phyloP scores from a whole-genome alignment of 768 basidiomycete species.

The Lactarius akahatsu region DNA sequence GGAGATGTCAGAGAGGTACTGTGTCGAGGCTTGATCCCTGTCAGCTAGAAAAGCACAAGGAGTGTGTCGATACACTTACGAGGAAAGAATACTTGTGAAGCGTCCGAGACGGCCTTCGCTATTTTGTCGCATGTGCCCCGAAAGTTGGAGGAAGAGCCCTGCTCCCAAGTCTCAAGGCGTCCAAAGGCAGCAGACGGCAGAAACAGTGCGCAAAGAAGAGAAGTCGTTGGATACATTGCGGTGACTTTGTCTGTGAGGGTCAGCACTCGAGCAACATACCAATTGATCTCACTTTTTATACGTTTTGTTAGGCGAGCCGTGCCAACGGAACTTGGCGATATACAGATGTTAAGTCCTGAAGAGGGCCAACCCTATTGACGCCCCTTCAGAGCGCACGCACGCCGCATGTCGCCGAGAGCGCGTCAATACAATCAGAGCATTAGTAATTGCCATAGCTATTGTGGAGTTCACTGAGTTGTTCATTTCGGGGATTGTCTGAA shows the following conservation, averaged over 20 bases:
- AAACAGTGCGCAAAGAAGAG: background rate
- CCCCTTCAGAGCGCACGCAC: too few species aligned
- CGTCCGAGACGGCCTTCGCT: background rate
- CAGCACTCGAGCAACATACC: background rate
- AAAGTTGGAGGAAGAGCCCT: background rate
- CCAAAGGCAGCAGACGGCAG: background rate
- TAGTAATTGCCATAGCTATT: too few species aligned
- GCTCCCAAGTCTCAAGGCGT: background rate
- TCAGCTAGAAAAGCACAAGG: background rate
- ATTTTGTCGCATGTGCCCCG: background rate
- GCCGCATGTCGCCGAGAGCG: too few species aligned
- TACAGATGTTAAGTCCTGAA: too few species aligned
- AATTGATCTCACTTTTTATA: background rate
- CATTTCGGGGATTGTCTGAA: too few species aligned
- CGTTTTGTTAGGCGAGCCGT: background rate
- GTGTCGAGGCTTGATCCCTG: constrained; percentile 5
- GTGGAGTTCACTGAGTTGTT: too few species aligned
- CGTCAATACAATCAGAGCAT: too few species aligned
- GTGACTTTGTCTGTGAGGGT: background rate
- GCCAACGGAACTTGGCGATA: too few species aligned
- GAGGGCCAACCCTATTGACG: too few species aligned
- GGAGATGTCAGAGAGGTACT: constrained; percentile 19
- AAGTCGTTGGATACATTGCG: background rate
- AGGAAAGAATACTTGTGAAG: constrained; percentile 9
- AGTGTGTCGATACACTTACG: background rate